phyloP scores from a whole-genome alignment of 345 rosid species.

The Syzygium oleosum region DNA sequence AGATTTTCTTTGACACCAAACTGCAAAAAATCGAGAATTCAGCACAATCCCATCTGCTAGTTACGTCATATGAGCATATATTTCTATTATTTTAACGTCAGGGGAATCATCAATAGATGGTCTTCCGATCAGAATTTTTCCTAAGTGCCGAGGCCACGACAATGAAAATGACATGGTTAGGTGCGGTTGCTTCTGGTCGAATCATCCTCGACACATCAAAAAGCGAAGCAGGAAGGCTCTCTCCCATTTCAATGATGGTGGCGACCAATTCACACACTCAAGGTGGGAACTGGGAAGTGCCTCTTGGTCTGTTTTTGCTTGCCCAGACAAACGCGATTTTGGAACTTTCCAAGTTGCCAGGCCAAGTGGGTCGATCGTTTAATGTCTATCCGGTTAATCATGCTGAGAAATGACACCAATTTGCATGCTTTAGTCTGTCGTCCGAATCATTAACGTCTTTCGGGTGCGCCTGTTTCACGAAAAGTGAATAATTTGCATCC shows the following conservation, averaged over 20 bases:
- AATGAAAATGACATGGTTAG: neutral
- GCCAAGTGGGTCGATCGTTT: neutral
- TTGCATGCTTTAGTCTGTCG: neutral
- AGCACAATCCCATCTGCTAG: neutral
- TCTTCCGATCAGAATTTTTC: neutral
- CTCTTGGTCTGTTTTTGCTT: neutral
- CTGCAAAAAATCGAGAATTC: neutral
- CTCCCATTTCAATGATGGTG: neutral
- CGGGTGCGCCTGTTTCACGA: too few species aligned
- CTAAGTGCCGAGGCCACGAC: neutral
- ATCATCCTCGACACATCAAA: neutral
- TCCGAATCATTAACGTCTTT: neutral
- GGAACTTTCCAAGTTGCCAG: neutral
- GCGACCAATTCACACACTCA: neutral
- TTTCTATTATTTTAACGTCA: neutral
- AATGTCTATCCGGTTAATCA: neutral
- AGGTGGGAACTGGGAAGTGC: neutral
- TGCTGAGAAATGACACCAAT: neutral
- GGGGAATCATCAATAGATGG: neutral
- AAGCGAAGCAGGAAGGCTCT: neutral
- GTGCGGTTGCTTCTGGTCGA: neutral
- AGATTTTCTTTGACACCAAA: neutral
- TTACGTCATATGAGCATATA: neutral
- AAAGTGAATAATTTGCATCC: rapidly evolving
- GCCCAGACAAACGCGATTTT: too few species aligned